Conservation (phyloP, 2,329 filamentous ascomycete species). For the Capronia americana region DNA sequence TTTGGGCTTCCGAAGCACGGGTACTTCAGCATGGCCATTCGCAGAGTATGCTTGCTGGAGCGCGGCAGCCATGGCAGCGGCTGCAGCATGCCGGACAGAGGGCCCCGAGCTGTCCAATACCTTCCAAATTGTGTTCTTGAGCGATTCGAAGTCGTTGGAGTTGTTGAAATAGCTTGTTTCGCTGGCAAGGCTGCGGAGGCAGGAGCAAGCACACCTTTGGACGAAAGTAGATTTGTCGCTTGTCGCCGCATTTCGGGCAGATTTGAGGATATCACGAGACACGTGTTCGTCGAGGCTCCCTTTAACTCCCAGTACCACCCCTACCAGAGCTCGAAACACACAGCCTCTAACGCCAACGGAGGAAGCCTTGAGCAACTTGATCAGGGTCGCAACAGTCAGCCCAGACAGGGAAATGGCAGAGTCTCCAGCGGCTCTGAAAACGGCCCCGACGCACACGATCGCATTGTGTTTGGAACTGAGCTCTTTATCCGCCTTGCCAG, state of each 20-base stretch:
- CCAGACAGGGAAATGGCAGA: slow-evolving; percentile 85
- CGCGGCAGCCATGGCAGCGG: slow-evolving; percentile 81
- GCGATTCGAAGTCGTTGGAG: slow-evolving; percentile 84
- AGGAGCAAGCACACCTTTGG: slow-evolving; percentile 78
- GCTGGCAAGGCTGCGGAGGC: slow-evolving; percentile 74
- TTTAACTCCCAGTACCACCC: slow-evolving; percentile 76
- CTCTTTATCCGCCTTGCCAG: slow-evolving; percentile 79
- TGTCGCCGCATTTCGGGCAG: slow-evolving; percentile 75
- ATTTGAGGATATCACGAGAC: slow-evolving; percentile 93
- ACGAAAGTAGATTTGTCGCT: slow-evolving; percentile 84
- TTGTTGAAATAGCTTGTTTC: slow-evolving; percentile 85
- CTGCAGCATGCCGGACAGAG: slow-evolving; percentile 81
- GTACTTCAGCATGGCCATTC: slow-evolving; percentile 59
- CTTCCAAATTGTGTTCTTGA: slow-evolving; percentile 84
- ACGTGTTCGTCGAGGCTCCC: slow-evolving; percentile 80
- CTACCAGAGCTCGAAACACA: slow-evolving; percentile 75
- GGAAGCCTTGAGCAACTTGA: slow-evolving; percentile 81
- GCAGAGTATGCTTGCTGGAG: slow-evolving; percentile 82
- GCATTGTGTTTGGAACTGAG: slow-evolving; percentile 83
- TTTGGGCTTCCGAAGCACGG: slow-evolving; percentile 72
- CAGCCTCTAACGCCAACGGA: slow-evolving; percentile 84
- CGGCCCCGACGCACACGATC: slow-evolving; percentile 81
- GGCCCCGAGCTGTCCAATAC: slow-evolving; percentile 78
- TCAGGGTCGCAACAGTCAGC: slow-evolving; percentile 71
- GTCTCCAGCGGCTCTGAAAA: slow-evolving; percentile 91